Evolutionary conservation across 2,329 filamentous ascomycete genomes (phyloP).

Genomic region (Aspergillus pseudonomiae): DNA sequence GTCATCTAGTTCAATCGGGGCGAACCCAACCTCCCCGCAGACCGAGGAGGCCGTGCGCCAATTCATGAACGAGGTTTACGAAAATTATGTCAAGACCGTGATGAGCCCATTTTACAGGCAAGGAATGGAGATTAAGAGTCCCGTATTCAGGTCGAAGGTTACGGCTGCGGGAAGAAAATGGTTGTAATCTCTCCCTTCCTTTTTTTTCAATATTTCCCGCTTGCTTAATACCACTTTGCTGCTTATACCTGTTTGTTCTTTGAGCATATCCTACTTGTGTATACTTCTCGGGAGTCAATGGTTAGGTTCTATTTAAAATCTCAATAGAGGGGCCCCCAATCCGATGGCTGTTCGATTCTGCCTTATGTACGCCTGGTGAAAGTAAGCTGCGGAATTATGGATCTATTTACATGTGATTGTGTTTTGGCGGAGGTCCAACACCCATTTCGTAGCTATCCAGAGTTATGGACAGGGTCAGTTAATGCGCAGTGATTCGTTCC

Average conservation of each 20-base stretch:
- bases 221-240: background rate
- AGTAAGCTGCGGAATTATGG: background rate
- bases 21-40: conserved; percentile 84
- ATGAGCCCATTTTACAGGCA: conserved; percentile 96
- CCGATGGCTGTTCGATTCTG: background rate
- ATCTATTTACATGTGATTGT: background rate
- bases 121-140: conserved; percentile 83
- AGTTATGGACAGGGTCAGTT: background rate
- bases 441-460: background rate
- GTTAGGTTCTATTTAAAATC: background rate
- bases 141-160: conserved; percentile 80
- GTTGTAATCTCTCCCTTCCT: conserved; percentile 55
- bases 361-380: background rate
- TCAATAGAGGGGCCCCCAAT: background rate
- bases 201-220: background rate
- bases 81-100: conserved; percentile 92
- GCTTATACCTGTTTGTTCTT: background rate
- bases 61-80: conserved; percentile 95
- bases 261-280: background rate
- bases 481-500: background rate
- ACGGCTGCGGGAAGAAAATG: conserved; percentile 91
- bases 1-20: conserved; percentile 71
- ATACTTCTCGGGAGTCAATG: background rate
- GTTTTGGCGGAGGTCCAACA: background rate
- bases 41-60: conserved; percentile 94